phyloP scores from a whole-genome alignment of 305 asterid species.

The Solanum hybrid region DNA sequence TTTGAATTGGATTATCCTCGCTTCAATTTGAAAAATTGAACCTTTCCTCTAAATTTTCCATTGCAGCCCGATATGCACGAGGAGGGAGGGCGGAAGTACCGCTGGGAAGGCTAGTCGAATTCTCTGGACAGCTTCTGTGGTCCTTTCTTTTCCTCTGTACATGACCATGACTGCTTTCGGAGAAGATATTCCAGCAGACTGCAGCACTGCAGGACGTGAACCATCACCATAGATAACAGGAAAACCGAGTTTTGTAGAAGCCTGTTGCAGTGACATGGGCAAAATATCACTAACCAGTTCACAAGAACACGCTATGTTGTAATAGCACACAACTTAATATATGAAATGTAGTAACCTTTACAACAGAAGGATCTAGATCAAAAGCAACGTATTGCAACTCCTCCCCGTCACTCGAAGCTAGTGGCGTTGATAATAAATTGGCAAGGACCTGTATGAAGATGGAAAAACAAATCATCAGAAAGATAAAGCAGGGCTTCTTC shows the following conservation, averaged over 20 bases:
- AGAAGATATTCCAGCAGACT: conserved; percentile 84
- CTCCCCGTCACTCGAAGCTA: conserved; percentile 53
- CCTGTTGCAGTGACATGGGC: conserved; percentile 32
- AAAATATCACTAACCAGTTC: conserved; percentile 1
- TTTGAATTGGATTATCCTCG: neutral
- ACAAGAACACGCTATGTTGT: neutral
- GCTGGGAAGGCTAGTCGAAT: conserved; percentile 85
- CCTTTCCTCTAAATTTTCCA: neutral
- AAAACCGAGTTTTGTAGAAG: conserved; percentile 79
- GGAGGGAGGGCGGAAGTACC: conserved; percentile 27
- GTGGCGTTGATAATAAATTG: conserved; percentile 79
- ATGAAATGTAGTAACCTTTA: conserved; percentile 41
- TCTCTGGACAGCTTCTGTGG: conserved; percentile 81
- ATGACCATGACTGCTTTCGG: conserved; percentile 96
- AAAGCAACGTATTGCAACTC: conserved; percentile 89
- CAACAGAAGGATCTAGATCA: conserved; percentile 89
- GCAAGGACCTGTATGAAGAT: conserved; percentile 75
- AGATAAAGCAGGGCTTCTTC: conserved; percentile 2
- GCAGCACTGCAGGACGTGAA: conserved; percentile 87
- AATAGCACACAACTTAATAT: conserved; percentile 2
- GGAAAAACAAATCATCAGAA: conserved; percentile 17
- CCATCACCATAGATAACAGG: conserved; percentile 97
- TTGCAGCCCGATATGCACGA: neutral
- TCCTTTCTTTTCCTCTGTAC: conserved; percentile 66
- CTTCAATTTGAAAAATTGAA: conserved; percentile 1